phyloP scores from a whole-genome alignment of 257 asterid species.

The Plectranthus barbatus region DNA sequence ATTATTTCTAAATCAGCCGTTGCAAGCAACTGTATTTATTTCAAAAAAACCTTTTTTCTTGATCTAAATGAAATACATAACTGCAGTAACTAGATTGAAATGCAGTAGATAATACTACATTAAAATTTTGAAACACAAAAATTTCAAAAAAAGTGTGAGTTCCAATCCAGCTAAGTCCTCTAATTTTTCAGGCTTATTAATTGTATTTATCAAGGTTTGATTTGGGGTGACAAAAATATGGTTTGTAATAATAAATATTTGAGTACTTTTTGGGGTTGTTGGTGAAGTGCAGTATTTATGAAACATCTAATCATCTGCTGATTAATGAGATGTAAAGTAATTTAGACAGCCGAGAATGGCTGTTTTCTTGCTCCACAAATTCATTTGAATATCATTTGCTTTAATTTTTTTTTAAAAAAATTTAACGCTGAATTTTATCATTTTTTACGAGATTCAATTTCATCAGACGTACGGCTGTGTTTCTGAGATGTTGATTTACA shows the following conservation, averaged over 20 bases:
- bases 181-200: slow-evolving; percentile 30
- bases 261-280: background rate
- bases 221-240: background rate
- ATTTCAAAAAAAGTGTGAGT: background rate
- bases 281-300: background rate
- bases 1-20: too few species aligned
- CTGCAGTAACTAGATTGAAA: too few species aligned
- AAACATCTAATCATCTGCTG: background rate
- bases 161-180: slow-evolving; percentile 12
- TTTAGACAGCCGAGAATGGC: background rate
- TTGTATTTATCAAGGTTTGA: background rate
- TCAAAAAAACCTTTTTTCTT: too few species aligned
- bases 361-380: background rate
- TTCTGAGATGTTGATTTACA: too few species aligned
- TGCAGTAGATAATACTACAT: too few species aligned
- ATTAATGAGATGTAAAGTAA: background rate
- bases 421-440: background rate
- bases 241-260: background rate
- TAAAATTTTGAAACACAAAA: too few species aligned
- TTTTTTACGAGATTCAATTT: too few species aligned
- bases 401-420: background rate
- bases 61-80: too few species aligned
- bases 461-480: too few species aligned
- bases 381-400: too few species aligned
- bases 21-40: too few species aligned